A percentile compares a stretch with the other conserved stretches of the same genome.
These are phyloP conservation scores for Sporothrix euskadiensis DNA, from an alignment of 2,329 filamentous ascomycete species.

Conservation along the genomic window DNA sequence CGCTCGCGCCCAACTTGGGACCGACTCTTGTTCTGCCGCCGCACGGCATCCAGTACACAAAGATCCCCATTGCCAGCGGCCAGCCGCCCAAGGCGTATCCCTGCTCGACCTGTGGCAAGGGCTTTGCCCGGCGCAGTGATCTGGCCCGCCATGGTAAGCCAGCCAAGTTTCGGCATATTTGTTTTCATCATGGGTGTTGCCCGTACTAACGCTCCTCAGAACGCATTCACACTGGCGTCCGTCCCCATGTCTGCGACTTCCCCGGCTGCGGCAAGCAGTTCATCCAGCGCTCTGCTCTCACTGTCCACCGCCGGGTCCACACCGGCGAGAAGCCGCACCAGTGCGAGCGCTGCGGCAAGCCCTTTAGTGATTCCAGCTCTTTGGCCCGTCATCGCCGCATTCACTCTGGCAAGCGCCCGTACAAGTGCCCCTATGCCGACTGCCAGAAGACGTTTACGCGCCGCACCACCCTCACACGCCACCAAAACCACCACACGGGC, in stretches of 20 bases:
- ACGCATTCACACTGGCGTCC: slow-evolving; percentile 88
- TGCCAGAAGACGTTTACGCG: slow-evolving; percentile 99
- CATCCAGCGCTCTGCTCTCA: slow-evolving; percentile 93
- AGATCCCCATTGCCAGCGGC: slow-evolving; percentile 31
- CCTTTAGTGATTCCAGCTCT: slow-evolving; percentile 94
- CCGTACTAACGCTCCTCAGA: slow-evolving; percentile 54
- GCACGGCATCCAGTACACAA: slow-evolving; percentile 36
- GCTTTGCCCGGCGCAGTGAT: slow-evolving; percentile 90
- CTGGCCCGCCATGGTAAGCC: slow-evolving; percentile 85
- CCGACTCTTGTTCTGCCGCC: slow-evolving; percentile 29
- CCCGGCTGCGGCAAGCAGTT: slow-evolving; percentile 92
- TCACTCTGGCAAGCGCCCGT: slow-evolving; percentile 91
- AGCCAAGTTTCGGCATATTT: background rate
- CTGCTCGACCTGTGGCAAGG: slow-evolving; percentile 86
- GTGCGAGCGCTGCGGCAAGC: slow-evolving; percentile 96
- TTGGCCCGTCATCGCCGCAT: slow-evolving; percentile 91
- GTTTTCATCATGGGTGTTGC: background rate
- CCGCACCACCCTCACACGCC: slow-evolving; percentile 88
- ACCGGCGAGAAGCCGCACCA: slow-evolving; percentile 98
- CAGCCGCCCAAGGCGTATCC: slow-evolving; percentile 67
- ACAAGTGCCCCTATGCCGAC: slow-evolving; percentile 95
- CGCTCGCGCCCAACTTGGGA: slow-evolving; percentile 33
- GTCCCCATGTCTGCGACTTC: slow-evolving; percentile 90
- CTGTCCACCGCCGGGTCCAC: slow-evolving; percentile 92
- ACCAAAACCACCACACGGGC: slow-evolving; percentile 94